A percentile compares a stretch with the other conserved stretches of the same genome.
These are phyloP conservation scores for Ceratocystis destructans DNA, from an alignment of 2,329 filamentous ascomycete genomes.

Conservation along the genomic window DNA sequence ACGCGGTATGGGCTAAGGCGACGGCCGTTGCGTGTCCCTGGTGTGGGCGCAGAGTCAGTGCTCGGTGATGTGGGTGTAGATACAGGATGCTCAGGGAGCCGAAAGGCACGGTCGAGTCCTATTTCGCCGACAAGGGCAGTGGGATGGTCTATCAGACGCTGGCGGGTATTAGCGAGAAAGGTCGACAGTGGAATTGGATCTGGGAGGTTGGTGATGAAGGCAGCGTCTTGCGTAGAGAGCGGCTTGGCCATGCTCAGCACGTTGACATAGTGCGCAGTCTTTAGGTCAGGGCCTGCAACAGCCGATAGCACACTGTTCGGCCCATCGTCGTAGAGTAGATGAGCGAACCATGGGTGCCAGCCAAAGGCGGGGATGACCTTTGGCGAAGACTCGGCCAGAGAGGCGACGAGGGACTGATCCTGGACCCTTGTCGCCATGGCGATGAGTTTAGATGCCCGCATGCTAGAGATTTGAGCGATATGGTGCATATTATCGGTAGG, in stretches of 20 bases:
- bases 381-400: conserved; percentile 36
- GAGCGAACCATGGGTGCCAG: conserved; percentile 78
- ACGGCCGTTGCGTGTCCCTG: conserved; percentile 57
- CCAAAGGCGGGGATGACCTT: conserved; percentile 57
- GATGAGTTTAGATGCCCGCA: conserved; percentile 53
- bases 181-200: conserved; percentile 45
- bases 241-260: conserved; percentile 45
- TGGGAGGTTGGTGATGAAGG: conserved; percentile 40
- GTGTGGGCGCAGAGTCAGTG: conserved; percentile 35
- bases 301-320: not conserved
- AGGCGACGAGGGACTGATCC: conserved; percentile 59
- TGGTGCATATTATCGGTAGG: conserved; percentile 63
- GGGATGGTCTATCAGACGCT: conserved; percentile 43
- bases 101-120: conserved; percentile 63
- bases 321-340: conserved; percentile 56
- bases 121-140: conserved; percentile 61
- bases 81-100: conserved; percentile 41
- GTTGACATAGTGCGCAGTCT: conserved; percentile 46
- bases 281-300: not conserved
- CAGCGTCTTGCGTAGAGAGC: conserved; percentile 32
- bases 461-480: conserved; percentile 42
- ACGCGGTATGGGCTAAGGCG: conserved; percentile 55
- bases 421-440: conserved; percentile 66
- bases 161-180: conserved; percentile 43
- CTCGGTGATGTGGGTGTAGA: conserved; percentile 19